Base-by-base conservation (phyloP, 1,139 yeast genomes). In the Geotrichum phurueaensis region DNA sequence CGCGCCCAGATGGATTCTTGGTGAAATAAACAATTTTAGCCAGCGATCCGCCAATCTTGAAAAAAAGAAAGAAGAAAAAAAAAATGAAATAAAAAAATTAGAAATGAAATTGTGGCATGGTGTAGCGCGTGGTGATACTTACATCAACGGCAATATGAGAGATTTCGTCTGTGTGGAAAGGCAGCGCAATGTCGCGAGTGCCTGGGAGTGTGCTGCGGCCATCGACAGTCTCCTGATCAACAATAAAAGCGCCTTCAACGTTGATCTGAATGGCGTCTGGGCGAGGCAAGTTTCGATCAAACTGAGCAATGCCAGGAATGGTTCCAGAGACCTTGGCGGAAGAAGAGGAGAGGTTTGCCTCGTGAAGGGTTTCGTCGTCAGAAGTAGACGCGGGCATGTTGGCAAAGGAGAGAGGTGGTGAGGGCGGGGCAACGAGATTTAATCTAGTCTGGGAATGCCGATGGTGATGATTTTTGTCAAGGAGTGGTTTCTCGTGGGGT, bases 21-120 rank as follows among this genome's bases (percentile, higher is more conserved):
- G 92, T 80, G 77, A 90, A 87, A 70, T 89, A 94, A 0, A 92
- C 96, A 54, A 94, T 79, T 72, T 94, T 94, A 13, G 98, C 94
- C 62, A 94, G 76, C 0, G 97, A 87, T 0, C 99, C 99, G 33
- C 99, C 99, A 64, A 94, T 92, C 63, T 61, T 31, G 10, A 10
- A 31, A 31, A 6, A 31, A 31, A 31, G 10, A 31, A 7, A 31
- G 10, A 31, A 31, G 10, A 31, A 31, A 31, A 10, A 58, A 9
- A 9, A 54, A 1, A 22, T 20, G 39, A 22, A 15, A 25, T 18
- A 70, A 84, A 86, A 1, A 85, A 79, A 23, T 2, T 27, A n/a
- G 48, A 22, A 12, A 25, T 12, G 23, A 10, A 12, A 7, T 10
- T 39, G 18, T n/a, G 27, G 22, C 73, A 23, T 31, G 33, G 10